Evolutionary conservation across 2,329 filamentous ascomycete genomes (phyloP).

Genomic region (Pseudocercospora eumusae): DNA sequence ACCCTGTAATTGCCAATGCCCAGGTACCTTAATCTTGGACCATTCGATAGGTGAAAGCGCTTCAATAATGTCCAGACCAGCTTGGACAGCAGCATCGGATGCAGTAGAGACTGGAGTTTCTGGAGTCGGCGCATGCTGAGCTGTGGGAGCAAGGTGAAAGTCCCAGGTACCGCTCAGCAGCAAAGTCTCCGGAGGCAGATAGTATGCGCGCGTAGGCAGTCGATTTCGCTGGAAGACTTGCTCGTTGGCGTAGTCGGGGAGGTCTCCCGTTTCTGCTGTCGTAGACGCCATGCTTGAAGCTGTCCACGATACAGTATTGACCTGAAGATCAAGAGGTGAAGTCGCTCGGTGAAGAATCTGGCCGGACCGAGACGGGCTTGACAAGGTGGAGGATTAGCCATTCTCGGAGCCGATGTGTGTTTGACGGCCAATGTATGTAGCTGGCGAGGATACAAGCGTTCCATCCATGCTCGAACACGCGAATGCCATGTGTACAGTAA

Average conservation of each 20-base stretch:
- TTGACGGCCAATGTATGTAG: background rate
- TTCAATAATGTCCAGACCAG: background rate
- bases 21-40: constrained; percentile 61
- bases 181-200: constrained; percentile 17
- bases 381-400: constrained; percentile 1
- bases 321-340: background rate
- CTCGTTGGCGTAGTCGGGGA: constrained; percentile 23
- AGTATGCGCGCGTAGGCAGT: constrained; percentile 20
- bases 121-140: constrained; percentile 20
- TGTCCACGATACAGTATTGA: background rate
- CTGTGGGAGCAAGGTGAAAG: constrained; percentile 22
- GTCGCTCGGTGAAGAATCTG: background rate
- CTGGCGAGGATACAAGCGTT: background rate
- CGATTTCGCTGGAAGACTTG: constrained; percentile 24
- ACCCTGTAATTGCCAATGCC: constrained; percentile 71
- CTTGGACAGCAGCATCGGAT: background rate
- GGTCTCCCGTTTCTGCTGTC: background rate
- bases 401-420: constrained; percentile 4
- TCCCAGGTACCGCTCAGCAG: constrained; percentile 25
- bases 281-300: background rate
- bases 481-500: constrained; percentile 1
- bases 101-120: constrained; percentile 3
- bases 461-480: background rate
- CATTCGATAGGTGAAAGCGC: constrained; percentile 37
- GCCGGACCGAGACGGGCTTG: constrained; percentile 9